Conservation (phyloP, 495 filamentous ascomycete species). For the Jackrogersella multiformis region DNA sequence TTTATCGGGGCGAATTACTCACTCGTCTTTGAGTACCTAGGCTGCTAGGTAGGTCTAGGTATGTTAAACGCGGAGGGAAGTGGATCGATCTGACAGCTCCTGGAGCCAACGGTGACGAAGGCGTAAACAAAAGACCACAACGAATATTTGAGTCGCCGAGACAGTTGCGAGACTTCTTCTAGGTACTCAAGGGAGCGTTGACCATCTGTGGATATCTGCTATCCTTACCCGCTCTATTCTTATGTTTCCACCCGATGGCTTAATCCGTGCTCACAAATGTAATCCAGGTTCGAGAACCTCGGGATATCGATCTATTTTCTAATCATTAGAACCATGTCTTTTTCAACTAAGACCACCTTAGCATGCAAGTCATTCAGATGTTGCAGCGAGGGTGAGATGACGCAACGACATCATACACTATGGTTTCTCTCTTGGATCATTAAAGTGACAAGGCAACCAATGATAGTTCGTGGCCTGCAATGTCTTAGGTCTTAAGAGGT, state of each 20-base stretch:
- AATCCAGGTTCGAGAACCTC: background rate
- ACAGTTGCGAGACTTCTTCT: no score
- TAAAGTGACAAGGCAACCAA: conserved; percentile 10
- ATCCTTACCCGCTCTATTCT: no score
- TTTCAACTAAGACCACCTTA: background rate
- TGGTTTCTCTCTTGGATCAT: conserved; percentile 16
- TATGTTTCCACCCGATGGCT: no score
- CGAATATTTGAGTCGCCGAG: no score
- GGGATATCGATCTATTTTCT: background rate
- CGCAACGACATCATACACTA: conserved; percentile 17
- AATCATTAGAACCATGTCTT: conserved; percentile 4
- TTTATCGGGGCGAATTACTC: no score
- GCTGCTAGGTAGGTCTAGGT: no score
- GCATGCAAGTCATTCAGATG: conserved; percentile 23
- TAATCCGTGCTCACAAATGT: background rate
- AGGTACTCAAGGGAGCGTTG: background rate
- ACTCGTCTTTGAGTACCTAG: background rate
- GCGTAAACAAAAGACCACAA: background rate
- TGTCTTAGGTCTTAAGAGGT: background rate
- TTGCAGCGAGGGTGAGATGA: conserved; percentile 31
- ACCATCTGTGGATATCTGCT: no score
- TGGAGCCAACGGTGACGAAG: background rate
- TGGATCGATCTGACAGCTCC: background rate
- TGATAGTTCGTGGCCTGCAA: background rate
- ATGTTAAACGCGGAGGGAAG: background rate